A percentile compares a stretch with the other conserved stretches of the same genome.
phyloP scores from a whole-genome alignment of 306 rosid genomes.

The Vachellia collinsii region DNA sequence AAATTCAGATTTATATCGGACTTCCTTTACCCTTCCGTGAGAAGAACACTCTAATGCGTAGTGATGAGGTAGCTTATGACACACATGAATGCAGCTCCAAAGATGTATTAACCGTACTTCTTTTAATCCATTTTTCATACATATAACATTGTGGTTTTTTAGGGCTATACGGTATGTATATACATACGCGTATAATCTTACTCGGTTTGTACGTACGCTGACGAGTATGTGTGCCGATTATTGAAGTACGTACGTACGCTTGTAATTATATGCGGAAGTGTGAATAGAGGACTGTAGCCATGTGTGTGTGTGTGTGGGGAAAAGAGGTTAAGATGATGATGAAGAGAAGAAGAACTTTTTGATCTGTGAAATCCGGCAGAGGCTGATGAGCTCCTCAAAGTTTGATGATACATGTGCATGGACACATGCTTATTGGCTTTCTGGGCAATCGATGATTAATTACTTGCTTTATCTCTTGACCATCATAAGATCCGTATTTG shows the following conservation, averaged over 20 bases:
- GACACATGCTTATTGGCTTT: slow-evolving; percentile 26
- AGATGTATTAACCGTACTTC: neutral
- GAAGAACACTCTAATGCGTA: slow-evolving; percentile 10
- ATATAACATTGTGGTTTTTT: slow-evolving; percentile 23
- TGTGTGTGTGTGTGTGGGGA: neutral
- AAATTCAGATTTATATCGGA: neutral
- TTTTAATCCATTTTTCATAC: slow-evolving; percentile 15
- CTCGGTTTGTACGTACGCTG: neutral
- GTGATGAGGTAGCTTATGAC: neutral
- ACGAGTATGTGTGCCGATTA: neutral
- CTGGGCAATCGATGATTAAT: no score
- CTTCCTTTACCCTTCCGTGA: neutral
- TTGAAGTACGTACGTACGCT: neutral
- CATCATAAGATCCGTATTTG: slow-evolving; percentile 35
- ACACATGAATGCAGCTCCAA: neutral
- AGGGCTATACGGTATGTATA: neutral
- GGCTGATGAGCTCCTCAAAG: neutral
- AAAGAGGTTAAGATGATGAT: neutral
- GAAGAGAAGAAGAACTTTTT: neutral
- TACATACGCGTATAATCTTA: no score
- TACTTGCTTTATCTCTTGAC: neutral
- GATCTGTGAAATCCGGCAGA: neutral
- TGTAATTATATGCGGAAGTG: neutral
- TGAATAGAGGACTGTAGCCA: neutral
- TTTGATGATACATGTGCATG: slow-evolving; percentile 40